phyloP scores from a whole-genome alignment of 2,329 filamentous ascomycete species.

The Zymoseptoria ardabiliae region DNA sequence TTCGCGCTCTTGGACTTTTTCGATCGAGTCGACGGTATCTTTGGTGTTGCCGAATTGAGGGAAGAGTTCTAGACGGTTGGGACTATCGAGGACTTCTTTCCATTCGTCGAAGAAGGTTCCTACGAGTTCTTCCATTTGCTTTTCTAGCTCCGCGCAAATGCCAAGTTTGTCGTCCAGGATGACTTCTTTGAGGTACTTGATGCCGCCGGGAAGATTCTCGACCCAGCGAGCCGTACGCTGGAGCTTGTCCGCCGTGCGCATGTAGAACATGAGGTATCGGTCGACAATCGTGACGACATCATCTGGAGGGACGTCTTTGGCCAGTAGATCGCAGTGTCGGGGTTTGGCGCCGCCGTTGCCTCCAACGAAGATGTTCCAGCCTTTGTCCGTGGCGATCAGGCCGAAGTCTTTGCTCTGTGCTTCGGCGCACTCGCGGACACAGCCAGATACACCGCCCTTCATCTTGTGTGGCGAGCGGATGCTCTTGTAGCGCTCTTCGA shows the following conservation, averaged over 20 bases:
- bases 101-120: conserved; percentile 85
- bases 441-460: conserved; percentile 83
- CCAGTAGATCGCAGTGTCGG: conserved; percentile 71
- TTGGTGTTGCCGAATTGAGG: conserved; percentile 76
- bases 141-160: conserved; percentile 74
- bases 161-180: conserved; percentile 79
- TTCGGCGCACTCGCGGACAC: conserved; percentile 87
- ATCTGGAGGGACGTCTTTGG: conserved; percentile 75
- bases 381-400: conserved; percentile 84
- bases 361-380: conserved; percentile 86
- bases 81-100: conserved; percentile 70
- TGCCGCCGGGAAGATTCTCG: conserved; percentile 73
- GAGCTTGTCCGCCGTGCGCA: conserved; percentile 82
- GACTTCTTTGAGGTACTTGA: conserved; percentile 75
- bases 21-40: conserved; percentile 60
- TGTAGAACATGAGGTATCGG: conserved; percentile 88
- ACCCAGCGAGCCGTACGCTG: conserved; percentile 86
- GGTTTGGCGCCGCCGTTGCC: conserved; percentile 87
- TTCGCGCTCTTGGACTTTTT: conserved; percentile 62
- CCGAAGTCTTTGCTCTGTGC: conserved; percentile 92
- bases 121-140: conserved; percentile 80
- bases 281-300: conserved; percentile 80
- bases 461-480: conserved; percentile 78
- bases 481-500: conserved; percentile 88
- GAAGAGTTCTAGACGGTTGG: conserved; percentile 62